Percentiles rank a stretch among this genome's conserved stretches.
phyloP scores from a whole-genome alignment of 139 green algal genomes.

The Picochlorum sp. region DNA sequence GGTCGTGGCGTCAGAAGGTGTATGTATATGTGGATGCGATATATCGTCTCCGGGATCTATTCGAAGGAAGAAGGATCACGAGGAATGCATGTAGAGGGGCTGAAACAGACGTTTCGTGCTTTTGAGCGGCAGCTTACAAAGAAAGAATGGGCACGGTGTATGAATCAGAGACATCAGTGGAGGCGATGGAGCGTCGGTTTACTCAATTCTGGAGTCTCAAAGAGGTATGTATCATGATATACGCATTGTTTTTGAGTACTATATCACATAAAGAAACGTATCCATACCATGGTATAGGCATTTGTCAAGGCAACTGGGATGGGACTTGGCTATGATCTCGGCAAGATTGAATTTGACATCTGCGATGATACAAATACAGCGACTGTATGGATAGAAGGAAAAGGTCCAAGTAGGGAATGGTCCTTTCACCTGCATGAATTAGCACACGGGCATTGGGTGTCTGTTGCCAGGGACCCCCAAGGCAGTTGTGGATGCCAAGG shows the following conservation, averaged over 20 bases:
- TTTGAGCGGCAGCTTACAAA: slow-evolving; percentile 37
- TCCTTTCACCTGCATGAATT: slow-evolving; percentile 48
- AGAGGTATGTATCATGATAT: slow-evolving; percentile 28
- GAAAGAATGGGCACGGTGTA: slow-evolving; percentile 37
- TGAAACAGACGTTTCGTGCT: slow-evolving; percentile 12
- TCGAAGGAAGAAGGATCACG: not conserved
- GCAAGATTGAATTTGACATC: slow-evolving; percentile 41
- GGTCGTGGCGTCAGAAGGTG: slow-evolving; percentile 55
- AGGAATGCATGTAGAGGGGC: not conserved
- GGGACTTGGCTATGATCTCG: slow-evolving; percentile 64
- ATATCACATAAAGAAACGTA: no score
- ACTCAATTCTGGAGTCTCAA: slow-evolving; percentile 68
- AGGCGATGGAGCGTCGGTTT: slow-evolving; percentile 42
- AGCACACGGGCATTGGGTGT: slow-evolving; percentile 44
- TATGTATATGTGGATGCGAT: slow-evolving; percentile 67
- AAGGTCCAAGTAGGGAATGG: slow-evolving; percentile 5
- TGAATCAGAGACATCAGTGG: not conserved
- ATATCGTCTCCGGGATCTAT: slow-evolving; percentile 57
- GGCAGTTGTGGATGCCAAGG: slow-evolving; percentile 43
- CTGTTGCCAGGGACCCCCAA: slow-evolving; percentile 44
- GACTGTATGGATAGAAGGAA: slow-evolving; percentile 27
- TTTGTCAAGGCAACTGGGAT: slow-evolving; percentile 71
- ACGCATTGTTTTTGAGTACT: not conserved
- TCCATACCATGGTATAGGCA: slow-evolving; percentile 11
- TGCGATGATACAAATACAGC: slow-evolving; percentile 13